Base-by-base conservation (phyloP, 78 protist genomes). In the Dictyostelium citrinum region DNA sequence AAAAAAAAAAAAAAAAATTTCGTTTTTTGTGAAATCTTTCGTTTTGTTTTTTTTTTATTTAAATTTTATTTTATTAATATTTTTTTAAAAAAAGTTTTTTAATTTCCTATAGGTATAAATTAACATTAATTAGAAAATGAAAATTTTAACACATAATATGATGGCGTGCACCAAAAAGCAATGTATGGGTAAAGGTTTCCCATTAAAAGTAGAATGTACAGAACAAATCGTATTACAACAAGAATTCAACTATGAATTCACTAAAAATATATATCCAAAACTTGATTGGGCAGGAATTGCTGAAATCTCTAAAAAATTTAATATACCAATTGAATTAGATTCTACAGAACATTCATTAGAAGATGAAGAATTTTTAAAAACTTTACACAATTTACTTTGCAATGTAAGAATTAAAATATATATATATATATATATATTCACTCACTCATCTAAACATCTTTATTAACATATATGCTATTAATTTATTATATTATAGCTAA, bases 151-250 rank as follows among this genome's bases (percentile, higher is more conserved):
- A 61, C 71, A 88, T 24, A 88, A 88, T 78, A 88, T 88, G 93
- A 88, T 88, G 93, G 82, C 93, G 14, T 88, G 93, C 20, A 78
- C 93, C 10, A 88, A 88, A 74, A 88, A 46, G 31, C 93, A 88
- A 78, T 88, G 93, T 68, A 76, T 88, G 39, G 93, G 93, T 68
- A 76, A 72, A 78, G 93, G 93, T 1, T 78, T 78, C 17, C 93
- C 93, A 68, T 75, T 88, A 31, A 10, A 16, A 35, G 51, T 88
- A 11, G 93, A 88, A 29, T 71, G 76, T 33, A 88, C 75, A 27
- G 85, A 88, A 35, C 29, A 39, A 12, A 3, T 31, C 9, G 24
- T 16, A 49, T 78, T 88, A 49, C 41, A 61, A 33, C 93, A 88
- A 88, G 86, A 76, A 29, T 88, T 88, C 55, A 72, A 88, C 35